These are phyloP conservation scores for Torulaspora pretoriensis DNA, from an alignment of 1,139 yeast species.

Conservation along the genomic window DNA sequence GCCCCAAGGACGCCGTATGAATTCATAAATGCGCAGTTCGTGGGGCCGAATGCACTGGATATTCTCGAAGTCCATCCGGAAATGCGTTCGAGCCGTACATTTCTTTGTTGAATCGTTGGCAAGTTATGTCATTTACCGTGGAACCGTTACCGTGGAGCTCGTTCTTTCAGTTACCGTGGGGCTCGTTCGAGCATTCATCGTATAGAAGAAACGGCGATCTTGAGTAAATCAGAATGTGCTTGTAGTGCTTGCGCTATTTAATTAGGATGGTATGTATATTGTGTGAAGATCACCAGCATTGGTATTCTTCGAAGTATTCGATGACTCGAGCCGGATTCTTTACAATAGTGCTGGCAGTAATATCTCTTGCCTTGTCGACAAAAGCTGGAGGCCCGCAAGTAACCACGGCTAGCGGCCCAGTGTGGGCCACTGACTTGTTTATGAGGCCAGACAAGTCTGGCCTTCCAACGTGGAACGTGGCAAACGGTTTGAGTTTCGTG, in stretches of 20 bases:
- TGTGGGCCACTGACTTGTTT: conserved; percentile 37
- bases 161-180: not conserved
- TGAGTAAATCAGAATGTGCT: not conserved
- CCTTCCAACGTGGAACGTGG: conserved; percentile 43
- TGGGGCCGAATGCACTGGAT: not conserved
- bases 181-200: not conserved
- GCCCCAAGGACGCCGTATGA: not conserved
- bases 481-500: conserved; percentile 39
- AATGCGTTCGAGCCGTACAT: not conserved
- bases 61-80: not conserved
- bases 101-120: not conserved
- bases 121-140: not conserved
- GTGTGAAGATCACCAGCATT: conserved; percentile 22
- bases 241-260: conserved; percentile 1
- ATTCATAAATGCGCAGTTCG: not conserved
- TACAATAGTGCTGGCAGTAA: conserved; percentile 33
- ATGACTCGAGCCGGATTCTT: conserved; percentile 17
- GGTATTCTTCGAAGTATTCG: conserved; percentile 30
- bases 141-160: not conserved
- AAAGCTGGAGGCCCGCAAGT: conserved; percentile 51
- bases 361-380: conserved; percentile 48
- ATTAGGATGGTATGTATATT: not conserved
- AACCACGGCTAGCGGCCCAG: conserved; percentile 42
- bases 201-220: not conserved
- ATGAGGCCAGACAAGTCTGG: conserved; percentile 44